These are phyloP conservation scores for Lomentospora prolificans DNA, from an alignment of 2,329 filamentous ascomycete species.

Conservation along the genomic window DNA sequence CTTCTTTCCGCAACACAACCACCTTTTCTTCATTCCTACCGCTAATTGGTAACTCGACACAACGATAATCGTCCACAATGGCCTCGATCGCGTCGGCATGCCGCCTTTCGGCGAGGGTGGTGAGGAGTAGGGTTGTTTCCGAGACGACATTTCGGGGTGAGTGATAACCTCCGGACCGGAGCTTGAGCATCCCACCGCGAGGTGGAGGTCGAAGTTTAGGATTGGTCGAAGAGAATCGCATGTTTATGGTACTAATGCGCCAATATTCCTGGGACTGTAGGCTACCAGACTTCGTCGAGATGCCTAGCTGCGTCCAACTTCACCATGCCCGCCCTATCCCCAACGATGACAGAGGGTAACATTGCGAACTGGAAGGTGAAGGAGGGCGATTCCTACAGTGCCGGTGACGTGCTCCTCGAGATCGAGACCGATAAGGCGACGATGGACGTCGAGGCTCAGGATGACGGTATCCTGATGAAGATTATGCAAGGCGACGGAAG, in stretches of 20 bases:
- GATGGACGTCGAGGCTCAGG: constrained; percentile 91
- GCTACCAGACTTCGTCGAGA: constrained; percentile 52
- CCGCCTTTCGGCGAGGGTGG: constrained; percentile 53
- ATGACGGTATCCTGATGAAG: constrained; percentile 79
- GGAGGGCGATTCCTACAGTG: constrained; percentile 72
- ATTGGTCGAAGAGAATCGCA: constrained; percentile 8
- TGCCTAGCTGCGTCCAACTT: constrained; percentile 73
- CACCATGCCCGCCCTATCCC: constrained; percentile 82
- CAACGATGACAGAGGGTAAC: constrained; percentile 90
- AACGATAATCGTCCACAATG: constrained; percentile 32
- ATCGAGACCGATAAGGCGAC: constrained; percentile 92
- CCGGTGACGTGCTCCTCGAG: constrained; percentile 80
- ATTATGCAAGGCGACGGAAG: constrained; percentile 64
- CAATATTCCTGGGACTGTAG: constrained; percentile 27
- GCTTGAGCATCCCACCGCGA: not conserved
- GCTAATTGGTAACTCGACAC: not conserved
- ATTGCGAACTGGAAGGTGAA: constrained; percentile 79
- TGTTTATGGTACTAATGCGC: constrained; percentile 10
- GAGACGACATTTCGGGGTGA: constrained; percentile 50
- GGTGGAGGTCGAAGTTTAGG: constrained; percentile 1
- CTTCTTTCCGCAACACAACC: not conserved
- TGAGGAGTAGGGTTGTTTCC: constrained; percentile 40
- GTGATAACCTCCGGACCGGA: constrained; percentile 15
- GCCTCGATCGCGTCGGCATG: constrained; percentile 56
- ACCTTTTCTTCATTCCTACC: too few species aligned